These are phyloP conservation scores for Zopfochytrium polystomum DNA, from an alignment of 371 early-diverging fungal genomes.

Conservation along the genomic window DNA sequence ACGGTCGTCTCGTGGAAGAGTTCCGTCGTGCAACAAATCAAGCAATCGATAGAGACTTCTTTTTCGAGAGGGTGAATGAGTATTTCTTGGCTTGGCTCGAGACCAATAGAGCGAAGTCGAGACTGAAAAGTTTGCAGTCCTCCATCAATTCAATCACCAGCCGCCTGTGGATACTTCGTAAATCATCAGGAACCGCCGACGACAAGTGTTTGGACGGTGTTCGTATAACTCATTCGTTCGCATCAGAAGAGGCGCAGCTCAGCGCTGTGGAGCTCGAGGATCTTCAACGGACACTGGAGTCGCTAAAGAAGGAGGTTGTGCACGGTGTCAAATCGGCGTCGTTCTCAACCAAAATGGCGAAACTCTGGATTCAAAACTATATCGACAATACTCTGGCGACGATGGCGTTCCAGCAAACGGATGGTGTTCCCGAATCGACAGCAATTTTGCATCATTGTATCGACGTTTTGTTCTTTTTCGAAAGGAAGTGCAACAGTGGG, in stretches of 20 bases:
- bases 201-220: constrained; percentile 19
- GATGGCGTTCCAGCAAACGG: not conserved
- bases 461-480: constrained; percentile 36
- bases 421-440: not conserved
- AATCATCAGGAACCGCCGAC: constrained; percentile 12
- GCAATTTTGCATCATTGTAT: constrained; percentile 28
- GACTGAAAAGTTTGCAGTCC: constrained; percentile 3
- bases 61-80: constrained; percentile 19
- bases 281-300: constrained; percentile 5
- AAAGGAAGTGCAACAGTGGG: constrained; percentile 21
- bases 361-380: constrained; percentile 55
- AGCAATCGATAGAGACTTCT: too few relatives aligned
- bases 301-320: constrained; percentile 3
- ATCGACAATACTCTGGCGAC: constrained; percentile 45
- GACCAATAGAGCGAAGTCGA: constrained; percentile 1
- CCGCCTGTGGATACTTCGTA: constrained; percentile 23
- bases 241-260: constrained; percentile 14
- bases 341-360: constrained; percentile 41
- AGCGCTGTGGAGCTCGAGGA: constrained; percentile 8
- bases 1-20: too few relatives aligned
- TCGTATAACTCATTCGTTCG: constrained; percentile 15
- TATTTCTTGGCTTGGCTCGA: constrained; percentile 7
- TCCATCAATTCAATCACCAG: constrained; percentile 5
- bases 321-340: constrained; percentile 8
- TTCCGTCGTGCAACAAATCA: too few relatives aligned